phyloP scores from a whole-genome alignment of 345 rosid genomes.

The Syzygium oleosum region DNA sequence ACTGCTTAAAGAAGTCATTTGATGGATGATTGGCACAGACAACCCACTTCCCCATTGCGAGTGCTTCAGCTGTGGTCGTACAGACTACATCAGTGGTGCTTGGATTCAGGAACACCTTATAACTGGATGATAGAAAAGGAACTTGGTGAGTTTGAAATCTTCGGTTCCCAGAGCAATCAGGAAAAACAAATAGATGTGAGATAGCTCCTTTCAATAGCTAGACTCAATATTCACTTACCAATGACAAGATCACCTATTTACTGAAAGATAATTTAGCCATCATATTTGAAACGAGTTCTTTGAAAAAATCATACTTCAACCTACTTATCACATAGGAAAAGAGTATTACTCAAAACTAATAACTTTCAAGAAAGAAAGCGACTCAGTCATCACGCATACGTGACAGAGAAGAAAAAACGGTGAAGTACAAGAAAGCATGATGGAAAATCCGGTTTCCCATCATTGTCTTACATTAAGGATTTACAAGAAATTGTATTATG shows the following conservation, averaged over 20 bases:
- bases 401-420: neutral
- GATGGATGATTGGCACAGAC: slow-evolving; percentile 53
- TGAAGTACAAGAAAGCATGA: neutral
- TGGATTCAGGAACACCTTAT: slow-evolving; percentile 90
- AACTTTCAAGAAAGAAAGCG: neutral
- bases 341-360: neutral
- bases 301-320: neutral
- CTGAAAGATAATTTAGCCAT: neutral
- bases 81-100: slow-evolving; percentile 98
- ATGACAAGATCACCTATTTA: neutral
- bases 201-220: neutral
- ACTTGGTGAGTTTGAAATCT: neutral
- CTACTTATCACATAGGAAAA: neutral
- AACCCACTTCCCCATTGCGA: slow-evolving; percentile 91
- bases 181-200: neutral
- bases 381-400: neutral
- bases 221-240: neutral
- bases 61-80: slow-evolving; percentile 95
- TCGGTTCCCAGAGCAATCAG: neutral
- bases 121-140: slow-evolving; percentile 36
- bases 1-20: slow-evolving; percentile 64
- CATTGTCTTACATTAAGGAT: neutral
- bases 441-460: neutral
- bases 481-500: neutral
- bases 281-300: neutral